Base-by-base conservation (phyloP, 495 filamentous ascomycete species). In the Hyaloscypha hepaticicola region DNA sequence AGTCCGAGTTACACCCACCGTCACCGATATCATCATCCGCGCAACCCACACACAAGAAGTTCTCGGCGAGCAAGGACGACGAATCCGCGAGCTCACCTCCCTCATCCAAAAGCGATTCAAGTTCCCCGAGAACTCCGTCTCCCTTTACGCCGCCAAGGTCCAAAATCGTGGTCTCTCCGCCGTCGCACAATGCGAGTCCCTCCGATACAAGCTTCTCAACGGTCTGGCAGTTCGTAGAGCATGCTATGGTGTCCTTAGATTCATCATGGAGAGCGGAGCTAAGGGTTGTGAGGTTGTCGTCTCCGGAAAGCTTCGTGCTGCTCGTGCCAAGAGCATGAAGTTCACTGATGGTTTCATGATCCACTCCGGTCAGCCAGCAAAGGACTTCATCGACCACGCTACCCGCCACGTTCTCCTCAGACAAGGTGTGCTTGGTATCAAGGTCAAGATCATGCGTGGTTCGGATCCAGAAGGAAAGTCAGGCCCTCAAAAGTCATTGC, bases 341-440 rank as follows among this genome's bases (percentile, higher is more conserved):
- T 99, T 99, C 88, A 99, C 95, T 77, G 95, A 99, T 78, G 95
- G 95, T 75, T 99, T 99, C 92, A 99, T 99, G 95, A 99, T 99
- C 85, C 95, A 99, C 91, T 98, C 95, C 76, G 95, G 95, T 83
- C 95, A 98, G 77, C 95, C 95, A 72, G 96, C 95, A 73, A 93
- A 95, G 82, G 95, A 99, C 82, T 99, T 99, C 85, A 99, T 99
- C 80, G 95, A 99, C 85, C 86, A 82, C 75, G 96, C 95, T 67
- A 97, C 93, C 72, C 94, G 95, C 72, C 95, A 99, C 90, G 95
- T 99, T 70, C 93, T 99, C 64, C 93, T 99, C 77, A 90, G 95
- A 81, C 95, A 99, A 85, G 95, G 95, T 89, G 95, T 99, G 70
- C 86, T 99, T 64, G 95, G 95, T 83, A 98, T 99, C 87, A 99